Evolutionary conservation across 2,329 filamentous ascomycete species (phyloP).

Genomic region (Ramularia endophylla): DNA sequence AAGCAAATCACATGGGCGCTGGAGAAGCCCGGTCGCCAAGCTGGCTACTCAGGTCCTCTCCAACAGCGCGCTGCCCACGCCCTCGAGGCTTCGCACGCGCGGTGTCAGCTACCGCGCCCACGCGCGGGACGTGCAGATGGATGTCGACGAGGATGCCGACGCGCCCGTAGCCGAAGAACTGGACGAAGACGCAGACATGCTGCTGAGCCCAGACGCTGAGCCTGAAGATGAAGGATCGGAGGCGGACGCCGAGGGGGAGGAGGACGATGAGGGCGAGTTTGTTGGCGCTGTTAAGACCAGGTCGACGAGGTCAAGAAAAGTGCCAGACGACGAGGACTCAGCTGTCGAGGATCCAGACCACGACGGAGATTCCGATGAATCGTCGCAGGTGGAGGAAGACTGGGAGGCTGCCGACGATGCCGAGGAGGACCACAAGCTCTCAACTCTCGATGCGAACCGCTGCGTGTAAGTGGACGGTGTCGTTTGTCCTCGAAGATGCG

Average conservation of each 20-base stretch:
- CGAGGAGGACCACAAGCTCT: constrained; percentile 50
- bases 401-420: constrained; percentile 50
- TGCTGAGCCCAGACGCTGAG: constrained; percentile 31
- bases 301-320: constrained; percentile 29
- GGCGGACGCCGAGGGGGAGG: constrained; percentile 47
- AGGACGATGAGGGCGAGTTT: constrained; percentile 43
- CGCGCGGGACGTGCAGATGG: constrained; percentile 16
- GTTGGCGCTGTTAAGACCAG: constrained; percentile 34
- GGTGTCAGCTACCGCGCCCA: constrained; percentile 27
- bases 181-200: constrained; percentile 25
- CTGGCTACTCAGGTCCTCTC: constrained; percentile 29
- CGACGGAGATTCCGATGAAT: constrained; percentile 32
- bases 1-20: constrained; percentile 17
- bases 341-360: constrained; percentile 35
- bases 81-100: constrained; percentile 29
- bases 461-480: constrained; percentile 55
- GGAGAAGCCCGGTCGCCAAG: constrained; percentile 16
- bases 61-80: constrained; percentile 28
- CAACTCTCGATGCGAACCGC: constrained; percentile 48
- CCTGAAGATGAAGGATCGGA: constrained; percentile 32
- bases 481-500: constrained; percentile 10
- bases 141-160: constrained; percentile 22
- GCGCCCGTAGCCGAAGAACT: constrained; percentile 25
- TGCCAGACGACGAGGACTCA: constrained; percentile 31
- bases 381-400: constrained; percentile 48